Percentiles rank a stretch among this genome's conserved stretches.
Evolutionary conservation across 345 rosid genomes (phyloP).

Genomic region (Moricandia moricandioides): DNA sequence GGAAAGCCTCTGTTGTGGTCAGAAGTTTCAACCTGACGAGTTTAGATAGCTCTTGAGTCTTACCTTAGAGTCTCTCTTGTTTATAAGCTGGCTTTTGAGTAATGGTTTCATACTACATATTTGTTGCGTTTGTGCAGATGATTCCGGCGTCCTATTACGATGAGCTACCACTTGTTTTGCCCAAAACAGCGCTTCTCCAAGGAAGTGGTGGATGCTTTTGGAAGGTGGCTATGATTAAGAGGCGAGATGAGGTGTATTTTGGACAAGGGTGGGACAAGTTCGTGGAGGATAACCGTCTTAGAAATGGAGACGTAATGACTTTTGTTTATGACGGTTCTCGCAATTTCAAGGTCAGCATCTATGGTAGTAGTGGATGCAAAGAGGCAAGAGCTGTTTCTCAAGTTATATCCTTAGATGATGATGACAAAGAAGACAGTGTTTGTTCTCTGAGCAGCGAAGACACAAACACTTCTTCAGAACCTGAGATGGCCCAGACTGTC

Average conservation of each 20-base stretch:
- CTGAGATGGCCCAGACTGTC: background rate
- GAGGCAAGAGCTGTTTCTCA: background rate
- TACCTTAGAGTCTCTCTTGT: background rate
- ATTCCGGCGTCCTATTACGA: slow-evolving; percentile 15
- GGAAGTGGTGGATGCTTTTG: slow-evolving; percentile 23
- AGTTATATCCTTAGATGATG: background rate
- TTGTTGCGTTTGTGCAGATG: slow-evolving; percentile 10
- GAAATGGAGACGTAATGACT: background rate
- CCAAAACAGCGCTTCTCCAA: slow-evolving; percentile 23
- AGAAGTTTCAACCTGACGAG: background rate
- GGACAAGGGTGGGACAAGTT: background rate
- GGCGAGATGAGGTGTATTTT: background rate
- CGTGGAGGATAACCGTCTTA: background rate
- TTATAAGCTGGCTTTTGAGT: background rate
- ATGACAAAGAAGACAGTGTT: background rate
- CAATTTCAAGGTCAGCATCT: background rate
- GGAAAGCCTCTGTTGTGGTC: background rate
- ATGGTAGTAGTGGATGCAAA: background rate
- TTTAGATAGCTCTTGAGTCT: background rate
- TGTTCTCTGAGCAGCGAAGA: background rate
- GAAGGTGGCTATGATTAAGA: background rate
- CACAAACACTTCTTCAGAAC: background rate
- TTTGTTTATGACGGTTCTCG: background rate
- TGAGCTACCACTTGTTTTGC: slow-evolving; percentile 9
- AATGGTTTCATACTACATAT: background rate